Evolutionary conservation across 2,329 filamentous ascomycete species (phyloP).

Genomic region (Calcarisporium arbuscula): DNA sequence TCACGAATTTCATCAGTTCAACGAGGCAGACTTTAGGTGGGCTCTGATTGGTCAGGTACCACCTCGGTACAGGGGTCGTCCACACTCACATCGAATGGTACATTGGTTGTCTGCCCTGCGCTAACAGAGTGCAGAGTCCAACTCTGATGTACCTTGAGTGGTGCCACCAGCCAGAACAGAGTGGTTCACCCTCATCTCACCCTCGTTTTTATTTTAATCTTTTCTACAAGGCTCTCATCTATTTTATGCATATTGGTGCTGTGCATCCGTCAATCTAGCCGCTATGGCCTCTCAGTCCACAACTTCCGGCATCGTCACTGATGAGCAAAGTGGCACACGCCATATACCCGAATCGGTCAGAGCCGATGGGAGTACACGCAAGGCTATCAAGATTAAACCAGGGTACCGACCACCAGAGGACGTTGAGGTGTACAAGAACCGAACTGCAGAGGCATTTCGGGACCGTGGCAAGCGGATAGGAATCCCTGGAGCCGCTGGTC

Average conservation of each 20-base stretch:
- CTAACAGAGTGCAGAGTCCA: no score
- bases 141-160: no score
- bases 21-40: slow-evolving; percentile 21
- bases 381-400: slow-evolving; percentile 87
- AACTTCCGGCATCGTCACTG: slow-evolving; percentile 70
- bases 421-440: slow-evolving; percentile 92
- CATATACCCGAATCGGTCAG: slow-evolving; percentile 84
- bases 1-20: no score
- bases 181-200: no score
- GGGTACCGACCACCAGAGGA: slow-evolving; percentile 94
- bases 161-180: no score
- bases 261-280: slow-evolving; percentile 2
- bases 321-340: slow-evolving; percentile 69
- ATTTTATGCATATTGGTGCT: no score
- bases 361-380: slow-evolving; percentile 83
- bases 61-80: background rate
- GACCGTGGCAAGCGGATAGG: slow-evolving; percentile 56
- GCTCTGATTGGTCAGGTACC: slow-evolving; percentile 22
- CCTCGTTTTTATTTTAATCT: no score
- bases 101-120: no score
- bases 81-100: background rate
- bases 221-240: no score
- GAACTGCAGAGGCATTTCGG: slow-evolving; percentile 78
- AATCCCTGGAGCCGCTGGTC: slow-evolving; percentile 66
- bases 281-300: slow-evolving; percentile 45